These are phyloP conservation scores for Arabis alpina DNA, from an alignment of 345 rosid genomes.

Conservation along the genomic window DNA sequence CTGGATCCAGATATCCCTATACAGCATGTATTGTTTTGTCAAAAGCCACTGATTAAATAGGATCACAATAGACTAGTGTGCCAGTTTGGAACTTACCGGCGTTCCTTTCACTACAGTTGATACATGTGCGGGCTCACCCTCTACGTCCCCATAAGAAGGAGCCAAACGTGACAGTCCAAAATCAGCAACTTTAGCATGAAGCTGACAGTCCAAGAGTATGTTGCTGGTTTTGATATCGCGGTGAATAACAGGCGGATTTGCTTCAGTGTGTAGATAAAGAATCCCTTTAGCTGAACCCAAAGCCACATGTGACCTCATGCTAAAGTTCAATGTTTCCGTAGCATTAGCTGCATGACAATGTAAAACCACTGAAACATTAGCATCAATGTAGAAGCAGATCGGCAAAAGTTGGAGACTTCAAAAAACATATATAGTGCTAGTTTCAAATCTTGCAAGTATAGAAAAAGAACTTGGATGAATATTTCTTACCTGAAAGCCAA, in stretches of 20 bases:
- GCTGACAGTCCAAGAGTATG: slow-evolving; percentile 67
- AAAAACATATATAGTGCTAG: slow-evolving; percentile 1
- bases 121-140: slow-evolving; percentile 56
- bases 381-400: background rate
- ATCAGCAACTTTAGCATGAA: slow-evolving; percentile 75
- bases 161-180: slow-evolving; percentile 81
- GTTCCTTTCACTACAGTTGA: slow-evolving; percentile 79
- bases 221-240: slow-evolving; percentile 71
- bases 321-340: slow-evolving; percentile 53
- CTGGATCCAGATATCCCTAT: slow-evolving; percentile 92
- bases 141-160: slow-evolving; percentile 63
- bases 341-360: slow-evolving; percentile 52
- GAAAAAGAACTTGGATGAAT: background rate
- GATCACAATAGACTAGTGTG: slow-evolving; percentile 6
- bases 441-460: slow-evolving; percentile 20
- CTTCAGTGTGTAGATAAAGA: slow-evolving; percentile 78
- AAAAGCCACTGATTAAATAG: background rate
- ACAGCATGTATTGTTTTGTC: background rate
- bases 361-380: slow-evolving; percentile 27
- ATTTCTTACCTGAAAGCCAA: slow-evolving; percentile 70
- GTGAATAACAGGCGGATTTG: slow-evolving; percentile 78
- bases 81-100: slow-evolving; percentile 51
- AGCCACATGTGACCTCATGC: slow-evolving; percentile 59
- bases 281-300: slow-evolving; percentile 78
- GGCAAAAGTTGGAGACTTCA: slow-evolving; percentile 1